Base-by-base conservation (phyloP, 306 rosid genomes). In the Lotus japonicus region DNA sequence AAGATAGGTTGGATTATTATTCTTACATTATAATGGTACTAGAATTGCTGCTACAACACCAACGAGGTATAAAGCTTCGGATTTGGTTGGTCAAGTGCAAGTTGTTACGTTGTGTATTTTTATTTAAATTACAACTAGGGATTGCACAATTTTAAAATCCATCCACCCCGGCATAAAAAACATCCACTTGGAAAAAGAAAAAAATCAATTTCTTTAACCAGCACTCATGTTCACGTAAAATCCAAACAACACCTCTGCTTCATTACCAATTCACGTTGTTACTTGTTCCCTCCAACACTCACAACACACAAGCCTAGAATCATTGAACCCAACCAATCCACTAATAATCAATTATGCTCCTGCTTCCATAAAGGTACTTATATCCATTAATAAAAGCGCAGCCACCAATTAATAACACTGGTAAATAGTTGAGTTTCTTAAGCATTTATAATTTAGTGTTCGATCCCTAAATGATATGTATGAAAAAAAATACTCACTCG, bases 221-320 rank as follows among this genome's bases (percentile, higher is more conserved):
- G 11, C 35, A 35, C 14, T 10, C 57, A 43, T 43, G 65, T 35
- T 10, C 57, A 43, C 31, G 65, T 35, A 54, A 66, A 49, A 66
- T 66, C 49, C 48, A 48, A 36, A 39, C 57, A 35, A 35, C 31
- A 26, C 31, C 31, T 26, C 2, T 35, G 66, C 66, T 81, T 64
- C 66, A 69, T 58, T 51, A 17, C 51, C 14, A 8, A 52, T 67
- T 74, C 66, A 65, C 69, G 46, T 7, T 8, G 2, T 38, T 7
- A 2, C 48, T 0, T 78, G 83, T 58, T 83, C 81, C 83, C 84
- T 38, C 6, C 31, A 39, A 67, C 45, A 44, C 71, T 79, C 1
- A 31, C 36, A 31, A 31, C 76, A n/a, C n/a, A 44, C 81, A 64
- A 43, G 58, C 58, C 10, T 61, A 61, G 70, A 63, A 72, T 73